Conservation (phyloP, 75 land plant genomes). For the Cryptomeria japonica region DNA sequence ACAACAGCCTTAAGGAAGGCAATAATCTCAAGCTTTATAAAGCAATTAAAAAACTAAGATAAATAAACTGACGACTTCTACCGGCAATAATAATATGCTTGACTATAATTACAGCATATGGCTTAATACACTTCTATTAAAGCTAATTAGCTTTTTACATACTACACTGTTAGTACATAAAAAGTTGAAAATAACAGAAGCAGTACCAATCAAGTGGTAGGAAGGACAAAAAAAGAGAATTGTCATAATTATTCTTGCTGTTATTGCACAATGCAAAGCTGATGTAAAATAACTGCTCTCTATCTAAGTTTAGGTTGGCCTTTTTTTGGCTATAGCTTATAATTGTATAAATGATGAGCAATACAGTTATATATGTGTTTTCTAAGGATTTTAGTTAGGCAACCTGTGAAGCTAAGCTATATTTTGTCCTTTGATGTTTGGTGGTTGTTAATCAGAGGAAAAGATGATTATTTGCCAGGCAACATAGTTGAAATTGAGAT, state of each 20-base stretch:
- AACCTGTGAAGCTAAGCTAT: neutral
- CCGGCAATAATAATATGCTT: neutral
- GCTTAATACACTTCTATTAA: neutral
- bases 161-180: neutral
- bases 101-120: neutral
- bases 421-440: neutral
- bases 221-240: neutral
- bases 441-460: slow-evolving; percentile 36
- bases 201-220: neutral
- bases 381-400: neutral
- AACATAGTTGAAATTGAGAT: slow-evolving; percentile 90
- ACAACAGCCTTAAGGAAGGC: neutral
- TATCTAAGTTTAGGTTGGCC: neutral
- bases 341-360: neutral
- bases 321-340: neutral
- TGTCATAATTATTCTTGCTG: neutral
- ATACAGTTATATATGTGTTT: neutral
- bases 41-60: neutral
- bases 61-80: too few species aligned
- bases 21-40: neutral
- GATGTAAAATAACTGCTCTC: neutral
- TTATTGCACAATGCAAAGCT: neutral
- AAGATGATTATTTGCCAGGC: slow-evolving; percentile 83
- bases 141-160: neutral
- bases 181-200: neutral